A percentile compares a stretch with the other conserved stretches of the same genome.
Evolutionary conservation across 2,329 filamentous ascomycete genomes (phyloP).

Genomic region (Orbilia ellipsospora): DNA sequence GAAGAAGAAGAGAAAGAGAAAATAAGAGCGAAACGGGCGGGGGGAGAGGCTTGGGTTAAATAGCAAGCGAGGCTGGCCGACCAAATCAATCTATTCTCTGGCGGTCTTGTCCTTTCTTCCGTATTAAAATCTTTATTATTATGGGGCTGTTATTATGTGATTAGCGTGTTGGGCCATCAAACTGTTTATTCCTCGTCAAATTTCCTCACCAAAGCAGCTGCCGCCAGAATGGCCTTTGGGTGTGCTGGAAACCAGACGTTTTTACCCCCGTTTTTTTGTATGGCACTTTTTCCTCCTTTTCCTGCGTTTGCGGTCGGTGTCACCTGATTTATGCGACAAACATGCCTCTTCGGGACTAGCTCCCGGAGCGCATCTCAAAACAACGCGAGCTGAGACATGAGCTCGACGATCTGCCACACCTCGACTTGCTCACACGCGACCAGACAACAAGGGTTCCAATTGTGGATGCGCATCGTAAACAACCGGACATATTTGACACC

Average conservation of each 20-base stretch:
- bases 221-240: constrained; percentile 27
- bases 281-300: constrained; percentile 34
- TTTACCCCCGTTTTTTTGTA: constrained; percentile 48
- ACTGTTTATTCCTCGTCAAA: constrained; percentile 14
- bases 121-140: neutral
- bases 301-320: constrained; percentile 1
- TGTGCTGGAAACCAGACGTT: constrained; percentile 53
- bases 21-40: constrained; percentile 27
- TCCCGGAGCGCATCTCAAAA: constrained; percentile 10
- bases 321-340: constrained; percentile 41
- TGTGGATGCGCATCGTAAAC: too few relatives aligned
- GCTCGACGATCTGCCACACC: constrained; percentile 7
- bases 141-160: constrained; percentile 7
- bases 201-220: constrained; percentile 48
- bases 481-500: too few relatives aligned
- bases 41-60: constrained; percentile 37
- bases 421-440: too few relatives aligned
- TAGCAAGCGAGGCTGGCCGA: constrained; percentile 46
- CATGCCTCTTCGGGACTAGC: constrained; percentile 20
- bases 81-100: constrained; percentile 43
- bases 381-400: constrained; percentile 45
- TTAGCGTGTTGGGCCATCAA: constrained; percentile 14
- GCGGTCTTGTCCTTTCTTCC: too few relatives aligned
- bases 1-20: constrained; percentile 5
- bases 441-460: neutral